Percentiles rank a stretch among this genome's conserved stretches.
Evolutionary conservation across 306 rosid species (phyloP).

Genomic region (Begonia loranthoides): DNA sequence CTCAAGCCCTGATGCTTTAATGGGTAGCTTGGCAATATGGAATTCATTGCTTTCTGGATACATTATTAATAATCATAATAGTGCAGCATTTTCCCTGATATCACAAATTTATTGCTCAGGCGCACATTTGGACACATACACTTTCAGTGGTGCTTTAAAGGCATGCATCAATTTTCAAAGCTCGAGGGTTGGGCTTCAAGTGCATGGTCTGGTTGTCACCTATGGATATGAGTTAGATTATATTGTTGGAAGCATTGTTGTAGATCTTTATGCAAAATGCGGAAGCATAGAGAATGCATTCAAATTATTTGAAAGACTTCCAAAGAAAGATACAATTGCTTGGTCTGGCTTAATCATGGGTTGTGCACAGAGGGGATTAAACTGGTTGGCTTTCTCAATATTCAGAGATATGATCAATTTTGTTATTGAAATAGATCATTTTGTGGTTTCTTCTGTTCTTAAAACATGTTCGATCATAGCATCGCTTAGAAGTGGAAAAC

Average conservation of each 20-base stretch:
- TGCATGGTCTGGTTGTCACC: constrained; percentile 61
- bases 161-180: constrained; percentile 39
- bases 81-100: constrained; percentile 40
- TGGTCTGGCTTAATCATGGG: constrained; percentile 80
- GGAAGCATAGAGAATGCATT: constrained; percentile 42
- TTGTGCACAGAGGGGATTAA: constrained; percentile 50
- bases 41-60: constrained; percentile 82
- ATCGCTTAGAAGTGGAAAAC: constrained; percentile 62
- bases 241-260: constrained; percentile 69
- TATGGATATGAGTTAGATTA: constrained; percentile 48
- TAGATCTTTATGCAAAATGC: constrained; percentile 40
- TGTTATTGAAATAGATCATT: constrained; percentile 50
- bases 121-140: constrained; percentile 43
- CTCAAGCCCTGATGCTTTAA: constrained; percentile 13
- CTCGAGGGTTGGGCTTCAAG: constrained; percentile 46
- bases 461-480: constrained; percentile 57
- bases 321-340: constrained; percentile 51
- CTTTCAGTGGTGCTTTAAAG: constrained; percentile 54
- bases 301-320: constrained; percentile 46
- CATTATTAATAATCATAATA: constrained; percentile 27
- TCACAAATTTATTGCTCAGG: constrained; percentile 34
- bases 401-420: constrained; percentile 43
- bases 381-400: constrained; percentile 37
- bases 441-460: constrained; percentile 47
- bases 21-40: constrained; percentile 50